Base-by-base conservation (phyloP, 108 stramenopile species). In the Cyclotella sp. region DNA sequence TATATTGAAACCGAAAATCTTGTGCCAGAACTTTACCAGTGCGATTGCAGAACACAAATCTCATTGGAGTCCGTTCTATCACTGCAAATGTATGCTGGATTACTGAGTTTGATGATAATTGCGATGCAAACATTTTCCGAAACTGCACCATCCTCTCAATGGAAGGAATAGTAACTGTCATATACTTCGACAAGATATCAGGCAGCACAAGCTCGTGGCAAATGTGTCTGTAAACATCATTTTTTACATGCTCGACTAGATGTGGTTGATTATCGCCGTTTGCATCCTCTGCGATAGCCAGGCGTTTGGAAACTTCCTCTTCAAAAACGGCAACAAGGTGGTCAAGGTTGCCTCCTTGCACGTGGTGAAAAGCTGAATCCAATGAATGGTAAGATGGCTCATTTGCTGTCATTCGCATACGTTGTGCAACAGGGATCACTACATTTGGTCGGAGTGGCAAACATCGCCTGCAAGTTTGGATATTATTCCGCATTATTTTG, bases 371-470 rank as follows among this genome's bases (percentile, higher is more conserved):
- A 13, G 91, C 70, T 9, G 87, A 81, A 34, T 95, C 91, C 45
- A 95, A 77, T 9, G 91, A 85, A 24, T 86, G 44, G 30, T 90
- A 57, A n/a, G 74, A 80, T 30, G 85, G 72, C 27, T 80, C 62
- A 41, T 89, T 91, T 19, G 83, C 74, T 14, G 83, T 85, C 87
- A 95, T 90, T 54, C 94, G 82, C 70, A 95, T 85, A 18, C 94
- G 82, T 69, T 95, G 94, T 14, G 94, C 94, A 27, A 95, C 83
- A 13, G 94, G 92, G 64, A 95, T 91, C 3, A 92, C 91, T 30
- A 91, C 85, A 49, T 70, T 89, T 67, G 92, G 88, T 58, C 90
- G 87, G 16, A 89, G 72, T 24, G 84, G 76, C n/a, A 93, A 63
- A 72, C 87, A 52, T 59, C 84, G 85, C 72, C 92, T 77, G 49